Percentiles rank a stretch among this genome's conserved stretches.
Evolutionary conservation across 169 alveolate genomes (phyloP).

Genomic region (Eimeria maxima): DNA sequence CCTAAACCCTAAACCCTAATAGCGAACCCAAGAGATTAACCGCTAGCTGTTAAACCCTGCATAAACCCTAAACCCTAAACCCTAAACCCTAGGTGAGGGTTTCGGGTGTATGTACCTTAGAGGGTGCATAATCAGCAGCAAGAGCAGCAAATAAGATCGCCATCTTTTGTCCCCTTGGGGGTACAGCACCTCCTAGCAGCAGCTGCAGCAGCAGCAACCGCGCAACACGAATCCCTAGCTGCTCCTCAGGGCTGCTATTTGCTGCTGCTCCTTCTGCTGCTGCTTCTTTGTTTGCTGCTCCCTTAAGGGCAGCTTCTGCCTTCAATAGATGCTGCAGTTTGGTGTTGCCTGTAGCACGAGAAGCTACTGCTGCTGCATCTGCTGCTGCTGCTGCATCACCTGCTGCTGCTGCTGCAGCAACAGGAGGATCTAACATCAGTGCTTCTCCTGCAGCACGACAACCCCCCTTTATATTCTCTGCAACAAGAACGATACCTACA

Average conservation of each 20-base stretch:
- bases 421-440: too few species aligned
- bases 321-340: conserved; percentile 50
- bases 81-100: too few species aligned
- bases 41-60: background rate
- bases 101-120: conserved; percentile 64
- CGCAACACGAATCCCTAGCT: conserved; percentile 84
- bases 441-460: conserved; percentile 82
- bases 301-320: conserved; percentile 1
- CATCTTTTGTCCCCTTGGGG: conserved; percentile 84
- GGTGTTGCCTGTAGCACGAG: conserved; percentile 59
- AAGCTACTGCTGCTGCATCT: conserved; percentile 50
- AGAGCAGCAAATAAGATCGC: conserved; percentile 86
- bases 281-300: background rate
- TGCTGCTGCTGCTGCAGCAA: conserved; percentile 26
- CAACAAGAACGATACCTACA: conserved; percentile 93
- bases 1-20: background rate
- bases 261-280: background rate
- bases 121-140: conserved; percentile 84
- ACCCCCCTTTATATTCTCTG: conserved; percentile 90
- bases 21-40: background rate
- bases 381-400: background rate
- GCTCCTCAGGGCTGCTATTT: conserved; percentile 51
- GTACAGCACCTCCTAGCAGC: conserved; percentile 85
- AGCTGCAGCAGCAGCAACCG: conserved; percentile 84
- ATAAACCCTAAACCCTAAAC: too few species aligned